Conservation (phyloP, 345 rosid genomes). For the Salix udensis region DNA sequence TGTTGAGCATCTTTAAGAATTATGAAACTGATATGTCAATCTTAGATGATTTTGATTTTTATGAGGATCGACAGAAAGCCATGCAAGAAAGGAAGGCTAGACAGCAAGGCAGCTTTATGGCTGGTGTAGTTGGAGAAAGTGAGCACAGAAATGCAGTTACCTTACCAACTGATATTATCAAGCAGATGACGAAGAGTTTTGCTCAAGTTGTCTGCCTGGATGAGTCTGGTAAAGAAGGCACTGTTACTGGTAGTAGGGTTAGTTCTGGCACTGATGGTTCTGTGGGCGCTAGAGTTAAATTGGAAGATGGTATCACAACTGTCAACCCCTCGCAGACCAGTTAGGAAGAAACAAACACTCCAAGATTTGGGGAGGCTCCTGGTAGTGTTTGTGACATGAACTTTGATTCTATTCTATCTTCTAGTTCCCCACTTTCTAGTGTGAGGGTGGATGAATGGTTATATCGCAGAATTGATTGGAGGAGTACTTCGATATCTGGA, state of each 20-base stretch:
- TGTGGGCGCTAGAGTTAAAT: constrained; percentile 32
- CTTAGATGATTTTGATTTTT: constrained; percentile 81
- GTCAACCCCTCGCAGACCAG: constrained; percentile 45
- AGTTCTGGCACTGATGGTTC: constrained; percentile 34
- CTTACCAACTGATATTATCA: constrained; percentile 48
- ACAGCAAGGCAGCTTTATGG: constrained; percentile 52
- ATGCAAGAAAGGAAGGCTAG: constrained; percentile 77
- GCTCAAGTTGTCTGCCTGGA: constrained; percentile 72
- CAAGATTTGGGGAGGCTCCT: constrained; percentile 11
- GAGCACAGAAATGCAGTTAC: constrained; percentile 45
- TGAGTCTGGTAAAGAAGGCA: constrained; percentile 49
- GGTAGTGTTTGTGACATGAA: constrained; percentile 16
- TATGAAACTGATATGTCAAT: constrained; percentile 68
- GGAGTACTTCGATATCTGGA: constrained; percentile 19
- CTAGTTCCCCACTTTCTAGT: constrained; percentile 11
- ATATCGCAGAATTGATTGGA: constrained; percentile 17
- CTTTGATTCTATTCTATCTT: background rate
- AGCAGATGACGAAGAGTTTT: constrained; percentile 77
- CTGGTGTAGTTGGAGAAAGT: constrained; percentile 49
- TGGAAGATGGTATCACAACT: constrained; percentile 33
- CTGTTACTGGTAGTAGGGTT: constrained; percentile 23
- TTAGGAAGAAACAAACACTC: constrained; percentile 34
- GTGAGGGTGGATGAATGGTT: constrained; percentile 20
- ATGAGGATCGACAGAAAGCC: constrained; percentile 77
- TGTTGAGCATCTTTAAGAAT: constrained; percentile 67